Evolutionary conservation across 176 grass and related monocot genomes (phyloP).

Genomic region (Ampelocalamus luodianensis): DNA sequence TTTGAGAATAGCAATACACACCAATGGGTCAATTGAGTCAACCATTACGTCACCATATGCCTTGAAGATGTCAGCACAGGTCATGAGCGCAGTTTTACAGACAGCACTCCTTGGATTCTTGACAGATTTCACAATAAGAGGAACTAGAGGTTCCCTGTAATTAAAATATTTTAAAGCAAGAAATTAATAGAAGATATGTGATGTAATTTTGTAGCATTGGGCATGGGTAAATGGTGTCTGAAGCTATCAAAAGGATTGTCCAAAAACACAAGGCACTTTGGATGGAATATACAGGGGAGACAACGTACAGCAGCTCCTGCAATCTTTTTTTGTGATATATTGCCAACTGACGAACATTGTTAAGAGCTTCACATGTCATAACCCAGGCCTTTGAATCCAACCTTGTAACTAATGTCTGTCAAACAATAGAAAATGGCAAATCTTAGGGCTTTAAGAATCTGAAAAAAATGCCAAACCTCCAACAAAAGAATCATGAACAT

Average conservation of each 20-base stretch:
- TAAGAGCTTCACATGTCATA: constrained; percentile 87
- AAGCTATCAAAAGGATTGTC: constrained; percentile 6
- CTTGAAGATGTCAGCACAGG: constrained; percentile 91
- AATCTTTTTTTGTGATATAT: constrained; percentile 83
- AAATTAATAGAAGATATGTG: background rate
- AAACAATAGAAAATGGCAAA: constrained; percentile 25
- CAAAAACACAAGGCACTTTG: background rate
- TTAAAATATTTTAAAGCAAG: constrained; percentile 26
- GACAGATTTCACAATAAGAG: constrained; percentile 87
- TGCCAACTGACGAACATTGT: constrained; percentile 88
- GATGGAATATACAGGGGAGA: constrained; percentile 17
- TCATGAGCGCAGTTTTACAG: constrained; percentile 95
- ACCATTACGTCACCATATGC: constrained; percentile 73
- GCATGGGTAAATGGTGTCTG: constrained; percentile 8
- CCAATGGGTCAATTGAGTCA: constrained; percentile 83
- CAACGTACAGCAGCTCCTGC: constrained; percentile 78
- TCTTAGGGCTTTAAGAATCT: background rate
- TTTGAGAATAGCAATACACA: constrained; percentile 42
- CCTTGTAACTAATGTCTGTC: constrained; percentile 74
- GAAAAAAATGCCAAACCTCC: background rate
- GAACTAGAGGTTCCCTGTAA: constrained; percentile 70
- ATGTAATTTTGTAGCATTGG: background rate
- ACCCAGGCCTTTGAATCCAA: constrained; percentile 97
- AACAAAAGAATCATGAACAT: constrained; percentile 21
- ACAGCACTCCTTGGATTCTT: constrained; percentile 99